Percentiles rank a stretch among this genome's conserved stretches.
Evolutionary conservation across 345 rosid species (phyloP).

Genomic region (Citrus sp.): DNA sequence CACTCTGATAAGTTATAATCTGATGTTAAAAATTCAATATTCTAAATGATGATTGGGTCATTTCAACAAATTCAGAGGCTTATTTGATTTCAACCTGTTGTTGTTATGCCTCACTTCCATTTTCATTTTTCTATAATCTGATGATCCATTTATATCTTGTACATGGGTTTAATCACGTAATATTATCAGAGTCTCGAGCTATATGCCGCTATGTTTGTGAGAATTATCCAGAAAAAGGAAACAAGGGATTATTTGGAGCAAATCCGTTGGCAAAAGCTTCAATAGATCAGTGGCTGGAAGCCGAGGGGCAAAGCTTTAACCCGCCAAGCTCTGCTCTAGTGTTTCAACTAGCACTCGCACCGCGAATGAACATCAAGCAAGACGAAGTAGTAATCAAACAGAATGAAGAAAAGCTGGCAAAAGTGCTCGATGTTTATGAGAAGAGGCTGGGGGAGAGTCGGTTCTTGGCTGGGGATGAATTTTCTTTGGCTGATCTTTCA

Average conservation of each 20-base stretch:
- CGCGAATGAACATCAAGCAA: slow-evolving; percentile 52
- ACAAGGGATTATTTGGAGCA: slow-evolving; percentile 45
- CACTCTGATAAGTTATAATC: too few relatives aligned
- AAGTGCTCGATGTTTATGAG: slow-evolving; percentile 63
- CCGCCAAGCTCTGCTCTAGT: slow-evolving; percentile 52
- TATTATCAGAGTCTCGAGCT: slow-evolving; percentile 48
- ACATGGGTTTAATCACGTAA: background rate
- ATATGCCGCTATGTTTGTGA: slow-evolving; percentile 62
- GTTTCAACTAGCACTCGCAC: slow-evolving; percentile 63
- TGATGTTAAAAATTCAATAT: background rate
- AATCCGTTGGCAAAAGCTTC: slow-evolving; percentile 62
- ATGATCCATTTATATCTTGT: background rate
- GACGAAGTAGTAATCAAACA: slow-evolving; percentile 39
- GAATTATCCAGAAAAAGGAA: slow-evolving; percentile 48
- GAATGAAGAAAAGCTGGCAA: slow-evolving; percentile 47
- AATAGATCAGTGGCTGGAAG: slow-evolving; percentile 78
- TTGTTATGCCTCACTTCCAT: background rate
- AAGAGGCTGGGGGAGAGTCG: slow-evolving; percentile 46
- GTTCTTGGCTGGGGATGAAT: slow-evolving; percentile 67
- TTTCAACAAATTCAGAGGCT: too few relatives aligned
- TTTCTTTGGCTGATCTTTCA: slow-evolving; percentile 68
- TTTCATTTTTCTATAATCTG: background rate
- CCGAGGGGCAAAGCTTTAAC: slow-evolving; percentile 58
- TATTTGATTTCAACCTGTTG: background rate
- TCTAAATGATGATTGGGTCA: background rate